Evolutionary conservation across 768 basidiomycete genomes (phyloP).

Genomic region (Holtermanniella nyarrowii): DNA sequence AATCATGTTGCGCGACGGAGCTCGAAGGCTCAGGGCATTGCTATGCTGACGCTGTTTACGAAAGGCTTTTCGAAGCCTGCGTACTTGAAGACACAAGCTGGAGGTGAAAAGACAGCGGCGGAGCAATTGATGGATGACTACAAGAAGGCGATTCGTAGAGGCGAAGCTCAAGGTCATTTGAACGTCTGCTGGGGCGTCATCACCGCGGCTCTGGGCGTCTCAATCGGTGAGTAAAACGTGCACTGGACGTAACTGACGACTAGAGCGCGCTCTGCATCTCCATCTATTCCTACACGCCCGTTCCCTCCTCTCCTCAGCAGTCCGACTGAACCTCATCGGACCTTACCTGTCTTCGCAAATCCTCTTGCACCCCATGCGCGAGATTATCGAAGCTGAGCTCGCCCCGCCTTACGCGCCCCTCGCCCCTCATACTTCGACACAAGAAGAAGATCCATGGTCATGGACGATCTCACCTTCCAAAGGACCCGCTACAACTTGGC

Average conservation of each 20-base stretch:
- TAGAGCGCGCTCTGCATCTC: slow-evolving; percentile 74
- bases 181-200: slow-evolving; percentile 85
- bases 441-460: slow-evolving; percentile 17
- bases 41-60: slow-evolving; percentile 75
- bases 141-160: slow-evolving; percentile 58
- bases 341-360: slow-evolving; percentile 88
- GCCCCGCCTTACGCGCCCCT: slow-evolving; percentile 7
- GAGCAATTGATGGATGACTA: slow-evolving; percentile 52
- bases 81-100: slow-evolving; percentile 12
- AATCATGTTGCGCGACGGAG: slow-evolving; percentile 83
- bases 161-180: slow-evolving; percentile 66
- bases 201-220: slow-evolving; percentile 62
- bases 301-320: slow-evolving; percentile 77
- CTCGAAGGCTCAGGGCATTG: slow-evolving; percentile 82
- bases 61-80: slow-evolving; percentile 61
- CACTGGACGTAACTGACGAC: neutral
- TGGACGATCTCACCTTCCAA: slow-evolving; percentile 35
- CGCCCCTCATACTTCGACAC: neutral
- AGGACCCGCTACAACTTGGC: slow-evolving; percentile 87
- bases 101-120: slow-evolving; percentile 7
- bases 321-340: slow-evolving; percentile 81
- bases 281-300: slow-evolving; percentile 89
- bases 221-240: slow-evolving; percentile 49
- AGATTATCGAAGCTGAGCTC: slow-evolving; percentile 54
- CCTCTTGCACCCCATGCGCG: slow-evolving; percentile 60